Evolutionary conservation across 371 early-diverging fungal species (phyloP).

Genomic region (Mycotypha africana): DNA sequence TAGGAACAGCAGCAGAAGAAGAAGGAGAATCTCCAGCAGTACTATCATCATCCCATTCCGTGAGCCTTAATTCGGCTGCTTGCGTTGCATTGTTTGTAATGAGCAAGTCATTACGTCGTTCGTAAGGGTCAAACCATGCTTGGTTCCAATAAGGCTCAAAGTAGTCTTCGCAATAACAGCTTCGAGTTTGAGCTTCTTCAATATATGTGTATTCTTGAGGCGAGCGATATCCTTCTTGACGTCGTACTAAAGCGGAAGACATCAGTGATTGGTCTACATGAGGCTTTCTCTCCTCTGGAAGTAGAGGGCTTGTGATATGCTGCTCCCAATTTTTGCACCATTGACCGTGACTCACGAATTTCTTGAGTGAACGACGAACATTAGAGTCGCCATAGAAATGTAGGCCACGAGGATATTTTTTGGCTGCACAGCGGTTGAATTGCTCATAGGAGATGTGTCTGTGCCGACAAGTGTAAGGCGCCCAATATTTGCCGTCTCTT

Average conservation of each 20-base stretch:
- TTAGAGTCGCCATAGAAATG: slow-evolving; percentile 53
- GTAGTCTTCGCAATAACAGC: slow-evolving; percentile 49
- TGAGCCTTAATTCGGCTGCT: slow-evolving; percentile 4
- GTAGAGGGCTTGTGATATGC: neutral
- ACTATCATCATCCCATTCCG: slow-evolving; percentile 14
- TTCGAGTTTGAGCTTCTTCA: slow-evolving; percentile 13
- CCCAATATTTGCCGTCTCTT: slow-evolving; percentile 31
- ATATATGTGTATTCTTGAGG: slow-evolving; percentile 4
- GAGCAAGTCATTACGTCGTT: slow-evolving; percentile 15
- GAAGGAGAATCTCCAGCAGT: neutral
- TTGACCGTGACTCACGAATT: slow-evolving; percentile 40
- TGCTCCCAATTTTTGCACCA: slow-evolving; percentile 38
- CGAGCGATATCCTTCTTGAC: slow-evolving; percentile 6
- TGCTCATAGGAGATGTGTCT: slow-evolving; percentile 33
- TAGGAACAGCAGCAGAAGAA: neutral
- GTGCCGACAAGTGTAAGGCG: slow-evolving; percentile 42
- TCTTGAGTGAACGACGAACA: slow-evolving; percentile 45
- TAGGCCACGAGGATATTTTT: slow-evolving; percentile 26
- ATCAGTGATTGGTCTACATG: neutral
- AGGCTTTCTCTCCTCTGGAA: slow-evolving; percentile 7
- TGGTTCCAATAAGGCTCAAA: slow-evolving; percentile 30
- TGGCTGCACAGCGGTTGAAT: slow-evolving; percentile 31
- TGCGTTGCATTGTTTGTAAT: slow-evolving; percentile 9
- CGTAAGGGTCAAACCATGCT: slow-evolving; percentile 23
- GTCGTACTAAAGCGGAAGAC: neutral